Evolutionary conservation across 2,329 filamentous ascomycete species (phyloP), one percentile per base, ranked within the genome.

Genomic region (Fusarium lyarnte): DNA sequence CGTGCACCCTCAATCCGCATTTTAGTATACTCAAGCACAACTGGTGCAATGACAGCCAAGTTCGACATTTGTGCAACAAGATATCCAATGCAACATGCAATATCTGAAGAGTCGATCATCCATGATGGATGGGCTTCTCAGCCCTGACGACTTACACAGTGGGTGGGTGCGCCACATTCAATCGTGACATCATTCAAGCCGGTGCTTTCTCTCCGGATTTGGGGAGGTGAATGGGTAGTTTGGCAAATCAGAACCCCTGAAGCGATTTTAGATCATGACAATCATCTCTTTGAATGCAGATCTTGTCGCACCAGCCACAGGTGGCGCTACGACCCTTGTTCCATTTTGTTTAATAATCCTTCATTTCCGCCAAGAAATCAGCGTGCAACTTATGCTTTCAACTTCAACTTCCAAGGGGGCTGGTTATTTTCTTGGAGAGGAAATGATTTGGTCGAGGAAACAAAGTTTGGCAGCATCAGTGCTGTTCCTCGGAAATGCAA

Each of bases 131-230:
- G 12, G 41, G 31, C 64, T 55, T 54, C 64, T 14, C 27, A 38
- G 12, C 14, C 21, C 29, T 17, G 43, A 11, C 3, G n/a, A 16
- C n/a, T 31, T 42, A 41, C 60, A 76, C 63, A 71, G 27, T 29
- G 9, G 71, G 71, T 75, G 27, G 23, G 58, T 31, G 46, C 70
- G 74, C 74, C 73, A 72, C 70, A 76, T 14, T 29, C 27, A 13
- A 42, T 29, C 14, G 31, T 77, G 75, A 76, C 69, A 76, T 77
- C 75, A 77, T 77, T 35, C 36, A 39, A 23, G 35, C 65, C 67
- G 73, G 75, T 33, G 60, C 12, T 31, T 59, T 60, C 62, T 58
- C 73, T 76, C 75, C 75, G 74, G 63, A 8, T 31, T 46, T 38
- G 58, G 21, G 36, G 43, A 58, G 33, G 65, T 49, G 42, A 39